phyloP scores from a whole-genome alignment of 2,329 filamentous ascomycete species.

The Cytospora chrysosperma region DNA sequence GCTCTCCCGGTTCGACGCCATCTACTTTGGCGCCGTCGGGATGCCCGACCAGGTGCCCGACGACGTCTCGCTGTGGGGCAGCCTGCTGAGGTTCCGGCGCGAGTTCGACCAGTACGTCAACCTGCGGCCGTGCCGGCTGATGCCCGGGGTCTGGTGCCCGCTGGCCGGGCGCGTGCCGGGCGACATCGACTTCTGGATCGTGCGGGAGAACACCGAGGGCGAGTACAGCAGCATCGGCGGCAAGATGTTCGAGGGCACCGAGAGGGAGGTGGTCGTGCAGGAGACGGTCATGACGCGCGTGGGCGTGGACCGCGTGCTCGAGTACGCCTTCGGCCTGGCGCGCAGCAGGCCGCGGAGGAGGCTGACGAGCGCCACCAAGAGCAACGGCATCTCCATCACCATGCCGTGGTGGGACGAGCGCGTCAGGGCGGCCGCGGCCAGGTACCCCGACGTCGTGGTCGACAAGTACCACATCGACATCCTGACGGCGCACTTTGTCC shows the following conservation, averaged over 20 bases:
- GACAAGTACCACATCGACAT: conserved; percentile 66
- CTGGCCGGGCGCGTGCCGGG: conserved; percentile 52
- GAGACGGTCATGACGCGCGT: conserved; percentile 60
- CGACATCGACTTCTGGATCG: conserved; percentile 64
- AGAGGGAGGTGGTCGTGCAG: conserved; percentile 60
- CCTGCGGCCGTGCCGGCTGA: conserved; percentile 61
- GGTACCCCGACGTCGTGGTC: conserved; percentile 55
- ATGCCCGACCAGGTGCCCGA: conserved; percentile 57
- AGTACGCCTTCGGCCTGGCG: conserved; percentile 61
- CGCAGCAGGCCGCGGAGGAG: conserved; percentile 52
- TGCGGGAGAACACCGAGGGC: conserved; percentile 64
- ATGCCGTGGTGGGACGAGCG: conserved; percentile 67
- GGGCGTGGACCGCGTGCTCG: conserved; percentile 57
- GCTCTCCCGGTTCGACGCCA: conserved; percentile 61
- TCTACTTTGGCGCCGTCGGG: conserved; percentile 68
- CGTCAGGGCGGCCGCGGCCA: conserved; percentile 48
- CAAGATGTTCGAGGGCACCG: conserved; percentile 55
- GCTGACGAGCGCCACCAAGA: conserved; percentile 65
- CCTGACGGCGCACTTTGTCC: conserved; percentile 61
- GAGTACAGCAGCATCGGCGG: conserved; percentile 64
- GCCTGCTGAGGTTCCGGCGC: conserved; percentile 66
- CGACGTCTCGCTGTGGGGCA: conserved; percentile 65
- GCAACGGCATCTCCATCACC: conserved; percentile 61
- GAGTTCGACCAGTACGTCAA: conserved; percentile 69
- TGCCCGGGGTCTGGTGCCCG: conserved; percentile 59